A percentile compares a stretch with the other conserved stretches of the same genome.
Conservation (phyloP, 768 basidiomycete species). For the Podaxis sp. region DNA sequence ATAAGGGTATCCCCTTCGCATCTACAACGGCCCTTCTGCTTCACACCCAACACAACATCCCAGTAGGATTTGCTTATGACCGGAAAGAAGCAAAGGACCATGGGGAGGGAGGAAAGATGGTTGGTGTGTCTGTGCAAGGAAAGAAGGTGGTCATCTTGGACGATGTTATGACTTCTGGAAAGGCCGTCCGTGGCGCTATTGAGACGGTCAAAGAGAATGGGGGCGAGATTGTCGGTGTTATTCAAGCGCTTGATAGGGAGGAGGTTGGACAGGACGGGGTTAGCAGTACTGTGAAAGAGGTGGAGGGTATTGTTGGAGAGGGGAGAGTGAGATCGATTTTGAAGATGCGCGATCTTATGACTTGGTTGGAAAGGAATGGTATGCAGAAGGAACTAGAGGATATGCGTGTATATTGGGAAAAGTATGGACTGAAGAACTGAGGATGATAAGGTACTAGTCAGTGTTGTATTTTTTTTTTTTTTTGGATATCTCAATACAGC, state of each 20-base stretch:
- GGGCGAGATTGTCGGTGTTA: slow-evolving; percentile 85
- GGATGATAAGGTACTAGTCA: too few relatives aligned
- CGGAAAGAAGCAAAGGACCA: slow-evolving; percentile 96
- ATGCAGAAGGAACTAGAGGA: slow-evolving; percentile 58
- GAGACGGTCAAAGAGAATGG: slow-evolving; percentile 66
- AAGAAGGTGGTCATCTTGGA: slow-evolving; percentile 87
- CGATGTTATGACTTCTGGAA: slow-evolving; percentile 95
- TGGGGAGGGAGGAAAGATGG: slow-evolving; percentile 90
- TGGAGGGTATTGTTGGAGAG: slow-evolving; percentile 71
- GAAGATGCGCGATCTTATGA: slow-evolving; percentile 82
- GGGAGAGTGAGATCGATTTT: slow-evolving; percentile 78
- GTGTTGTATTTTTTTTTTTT: too few relatives aligned
- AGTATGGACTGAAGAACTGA: slow-evolving; percentile 61
- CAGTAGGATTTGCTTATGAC: slow-evolving; percentile 86
- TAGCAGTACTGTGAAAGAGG: slow-evolving; percentile 78
- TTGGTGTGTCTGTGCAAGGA: slow-evolving; percentile 81
- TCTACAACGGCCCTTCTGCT: slow-evolving; percentile 80
- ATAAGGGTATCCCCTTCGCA: slow-evolving; percentile 95
- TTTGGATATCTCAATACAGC: too few relatives aligned
- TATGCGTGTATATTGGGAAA: slow-evolving; percentile 78
- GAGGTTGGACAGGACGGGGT: slow-evolving; percentile 73
- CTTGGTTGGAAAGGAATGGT: slow-evolving; percentile 75
- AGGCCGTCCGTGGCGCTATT: slow-evolving; percentile 83
- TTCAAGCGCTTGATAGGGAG: slow-evolving; percentile 84
- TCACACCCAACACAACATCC: slow-evolving; percentile 56